phyloP scores from a whole-genome alignment of 129 eudicot species.

The Centella asiatica region DNA sequence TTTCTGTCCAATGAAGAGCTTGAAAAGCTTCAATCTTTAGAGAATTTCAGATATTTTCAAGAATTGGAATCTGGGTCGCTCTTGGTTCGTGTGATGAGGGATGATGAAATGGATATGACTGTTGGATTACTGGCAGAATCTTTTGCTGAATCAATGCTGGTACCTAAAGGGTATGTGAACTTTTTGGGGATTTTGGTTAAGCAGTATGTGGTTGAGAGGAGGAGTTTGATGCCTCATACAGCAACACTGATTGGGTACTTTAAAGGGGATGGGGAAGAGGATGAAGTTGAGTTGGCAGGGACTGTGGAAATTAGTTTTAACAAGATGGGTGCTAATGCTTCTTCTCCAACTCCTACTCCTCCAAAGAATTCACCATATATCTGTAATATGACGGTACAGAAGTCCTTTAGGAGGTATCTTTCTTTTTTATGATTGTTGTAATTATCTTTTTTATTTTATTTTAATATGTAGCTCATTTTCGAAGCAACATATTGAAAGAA shows the following conservation, averaged over 20 bases:
- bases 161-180: constrained; percentile 55
- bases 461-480: neutral
- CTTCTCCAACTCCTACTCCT: constrained; percentile 83
- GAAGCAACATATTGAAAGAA: neutral
- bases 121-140: constrained; percentile 75
- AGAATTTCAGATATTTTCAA: constrained; percentile 40
- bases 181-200: constrained; percentile 64
- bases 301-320: constrained; percentile 83
- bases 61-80: constrained; percentile 70
- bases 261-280: constrained; percentile 32
- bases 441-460: constrained; percentile 1
- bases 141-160: constrained; percentile 76
- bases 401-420: constrained; percentile 68
- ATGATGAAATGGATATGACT: constrained; percentile 64
- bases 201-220: constrained; percentile 70
- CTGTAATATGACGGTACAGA: constrained; percentile 61
- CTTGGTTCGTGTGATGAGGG: constrained; percentile 67
- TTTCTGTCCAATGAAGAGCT: constrained; percentile 54
- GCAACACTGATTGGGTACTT: constrained; percentile 66
- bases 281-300: constrained; percentile 65
- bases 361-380: constrained; percentile 36
- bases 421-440: neutral
- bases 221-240: constrained; percentile 61
- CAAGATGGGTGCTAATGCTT: constrained; percentile 68
- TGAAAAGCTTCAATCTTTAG: constrained; percentile 49